Evolutionary conservation across 768 basidiomycete species (phyloP).

Genomic region (Cystobasidium tubakii): DNA sequence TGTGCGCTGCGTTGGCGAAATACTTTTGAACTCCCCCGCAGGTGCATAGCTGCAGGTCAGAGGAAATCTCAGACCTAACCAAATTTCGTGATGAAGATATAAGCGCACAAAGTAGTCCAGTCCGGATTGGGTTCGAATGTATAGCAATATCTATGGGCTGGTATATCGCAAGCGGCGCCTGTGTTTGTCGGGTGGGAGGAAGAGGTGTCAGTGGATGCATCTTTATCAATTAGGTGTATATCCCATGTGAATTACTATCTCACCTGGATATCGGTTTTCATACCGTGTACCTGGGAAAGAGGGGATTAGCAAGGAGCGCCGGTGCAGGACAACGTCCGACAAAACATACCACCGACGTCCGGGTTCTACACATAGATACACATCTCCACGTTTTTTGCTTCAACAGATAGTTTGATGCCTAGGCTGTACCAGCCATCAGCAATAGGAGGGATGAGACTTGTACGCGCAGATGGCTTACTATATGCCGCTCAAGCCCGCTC

Average conservation of each 20-base stretch:
- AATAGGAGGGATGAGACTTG: not conserved
- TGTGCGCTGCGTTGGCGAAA: not conserved
- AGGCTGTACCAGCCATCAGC: not conserved
- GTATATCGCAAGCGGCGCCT: not conserved
- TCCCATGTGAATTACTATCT: no score
- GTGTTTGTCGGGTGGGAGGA: not conserved
- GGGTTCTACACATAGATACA: not conserved
- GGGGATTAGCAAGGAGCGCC: not conserved
- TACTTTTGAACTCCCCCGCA: not conserved
- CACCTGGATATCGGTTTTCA: not conserved
- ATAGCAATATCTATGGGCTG: not conserved
- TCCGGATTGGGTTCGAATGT: slow-evolving; percentile 1
- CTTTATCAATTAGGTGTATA: no score
- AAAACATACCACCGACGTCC: not conserved
- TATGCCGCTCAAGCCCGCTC: not conserved
- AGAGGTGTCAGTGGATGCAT: no score
- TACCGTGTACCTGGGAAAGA: no score
- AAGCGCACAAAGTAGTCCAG: not conserved
- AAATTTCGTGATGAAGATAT: not conserved
- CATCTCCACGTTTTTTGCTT: not conserved
- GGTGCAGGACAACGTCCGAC: not conserved
- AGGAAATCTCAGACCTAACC: not conserved
- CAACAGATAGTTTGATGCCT: not conserved
- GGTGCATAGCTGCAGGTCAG: not conserved
- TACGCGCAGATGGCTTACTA: no score